Evolutionary conservation across 176 grass and related monocot species (phyloP).

Genomic region (Oryza glumipatula): DNA sequence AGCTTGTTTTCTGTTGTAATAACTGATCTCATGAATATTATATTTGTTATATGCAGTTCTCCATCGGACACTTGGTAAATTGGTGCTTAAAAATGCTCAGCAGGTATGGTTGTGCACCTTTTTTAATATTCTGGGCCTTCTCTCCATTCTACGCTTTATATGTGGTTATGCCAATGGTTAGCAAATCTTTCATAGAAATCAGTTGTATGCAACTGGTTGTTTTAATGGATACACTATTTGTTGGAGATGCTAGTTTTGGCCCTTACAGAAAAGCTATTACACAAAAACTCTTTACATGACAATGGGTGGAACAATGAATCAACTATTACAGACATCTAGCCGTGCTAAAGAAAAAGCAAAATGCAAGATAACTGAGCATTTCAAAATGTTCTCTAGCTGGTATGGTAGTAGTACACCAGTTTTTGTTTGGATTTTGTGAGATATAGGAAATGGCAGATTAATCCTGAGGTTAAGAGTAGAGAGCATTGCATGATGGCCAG

Average conservation of each 20-base stretch:
- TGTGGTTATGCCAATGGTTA: neutral
- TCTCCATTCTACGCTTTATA: neutral
- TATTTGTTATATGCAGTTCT: slow-evolving; percentile 57
- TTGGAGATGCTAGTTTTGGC: neutral
- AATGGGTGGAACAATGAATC: too few species aligned
- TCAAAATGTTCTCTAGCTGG: neutral
- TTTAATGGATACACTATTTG: neutral
- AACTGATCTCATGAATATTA: slow-evolving; percentile 21
- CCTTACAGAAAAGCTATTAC: neutral
- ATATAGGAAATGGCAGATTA: too few species aligned
- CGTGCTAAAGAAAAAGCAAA: neutral
- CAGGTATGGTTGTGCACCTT: slow-evolving; percentile 52
- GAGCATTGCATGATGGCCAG: neutral
- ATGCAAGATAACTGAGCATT: neutral
- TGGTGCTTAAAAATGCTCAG: slow-evolving; percentile 87
- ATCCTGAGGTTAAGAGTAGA: neutral
- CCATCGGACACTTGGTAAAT: slow-evolving; percentile 65
- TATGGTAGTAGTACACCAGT: neutral
- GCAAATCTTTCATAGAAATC: neutral
- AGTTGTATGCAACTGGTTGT: neutral
- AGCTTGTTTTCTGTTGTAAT: neutral
- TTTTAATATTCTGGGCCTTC: neutral
- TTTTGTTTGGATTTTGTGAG: neutral
- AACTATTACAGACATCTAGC: too few species aligned
- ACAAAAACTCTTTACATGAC: neutral